Evolutionary conservation across 768 basidiomycete genomes (phyloP), one percentile per base, ranked within the genome.

Genomic region (Megacollybia marginata): DNA sequence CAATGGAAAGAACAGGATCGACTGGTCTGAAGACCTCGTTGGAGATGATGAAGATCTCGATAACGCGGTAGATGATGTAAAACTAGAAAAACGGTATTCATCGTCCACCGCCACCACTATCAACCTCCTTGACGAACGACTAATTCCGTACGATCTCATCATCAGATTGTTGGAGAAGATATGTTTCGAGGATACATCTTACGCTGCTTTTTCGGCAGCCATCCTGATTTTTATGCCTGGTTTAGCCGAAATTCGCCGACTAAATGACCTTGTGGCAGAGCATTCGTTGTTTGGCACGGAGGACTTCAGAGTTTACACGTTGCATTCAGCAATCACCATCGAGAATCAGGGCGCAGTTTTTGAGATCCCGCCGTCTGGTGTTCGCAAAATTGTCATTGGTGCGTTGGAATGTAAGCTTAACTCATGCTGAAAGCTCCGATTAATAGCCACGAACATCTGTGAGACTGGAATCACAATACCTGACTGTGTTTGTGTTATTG

Each of bases 401-500:
- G 60, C 36, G 74, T 28, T 42, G 12, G 48, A 52, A 48, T 48
- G 53, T 50, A 48, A 52, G 59, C 9, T 43, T 45, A 16, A 20
- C 42, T 16, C 40, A 28, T 42, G 9, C 5, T 40, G 33, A 50
- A 46, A 12, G 33, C 54, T 31, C 8, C 52, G 19, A 34, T 35
- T 50, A 48, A 15, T 54, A 92, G 89, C 89, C 2, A 92, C 91
- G 33, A 92, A 95, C 60, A 92, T 94, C 57, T 88, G 92, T 13
- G 95, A 99, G 66, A 99, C 95, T 12, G 95, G 95, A 57, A 90
- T 99, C 48, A 99, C 96, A 1, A 99, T 99, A 49, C 95, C 95
- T 6, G 96, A 99, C 58, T 89, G 96, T 52, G 95, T 93, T 9
- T 93, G 92, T 56, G 95, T 97, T 19, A 92, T 98, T 52, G 95